Percentiles rank a stretch among this genome's conserved stretches.
phyloP scores from a whole-genome alignment of 345 rosid species.

The Turnera subulata region DNA sequence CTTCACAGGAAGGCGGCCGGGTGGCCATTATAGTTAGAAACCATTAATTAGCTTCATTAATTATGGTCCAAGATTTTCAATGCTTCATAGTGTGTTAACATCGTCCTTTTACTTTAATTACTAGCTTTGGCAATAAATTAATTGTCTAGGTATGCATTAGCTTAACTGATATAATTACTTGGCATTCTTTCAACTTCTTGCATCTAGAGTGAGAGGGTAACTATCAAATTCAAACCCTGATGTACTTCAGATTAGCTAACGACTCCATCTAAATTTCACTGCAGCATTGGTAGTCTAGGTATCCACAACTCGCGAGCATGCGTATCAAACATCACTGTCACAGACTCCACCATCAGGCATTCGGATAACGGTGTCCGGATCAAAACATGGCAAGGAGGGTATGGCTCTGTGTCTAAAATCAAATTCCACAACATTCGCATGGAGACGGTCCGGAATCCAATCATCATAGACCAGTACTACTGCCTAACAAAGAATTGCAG shows the following conservation, averaged over 20 bases:
- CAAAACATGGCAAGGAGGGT: constrained; percentile 44
- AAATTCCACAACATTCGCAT: constrained; percentile 29
- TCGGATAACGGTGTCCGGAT: constrained; percentile 35
- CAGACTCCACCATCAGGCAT: constrained; percentile 16
- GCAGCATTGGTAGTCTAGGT: constrained; percentile 42
- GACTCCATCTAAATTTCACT: not conserved
- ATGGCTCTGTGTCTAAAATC: constrained; percentile 22
- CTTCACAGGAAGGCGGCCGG: not conserved
- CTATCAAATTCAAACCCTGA: too few relatives aligned
- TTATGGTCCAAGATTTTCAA: not conserved
- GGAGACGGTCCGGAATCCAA: constrained; percentile 24
- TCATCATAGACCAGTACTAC: constrained; percentile 38
- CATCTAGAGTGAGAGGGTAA: too few relatives aligned
- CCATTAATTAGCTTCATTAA: not conserved
- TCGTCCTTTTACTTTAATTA: too few relatives aligned
- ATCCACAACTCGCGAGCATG: constrained; percentile 27
- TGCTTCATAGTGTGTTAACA: too few relatives aligned
- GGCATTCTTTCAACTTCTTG: too few relatives aligned
- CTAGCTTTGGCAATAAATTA: too few relatives aligned
- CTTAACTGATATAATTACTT: too few relatives aligned
- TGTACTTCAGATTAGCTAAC: too few relatives aligned
- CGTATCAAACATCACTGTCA: constrained; percentile 30
- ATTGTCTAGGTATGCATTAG: too few relatives aligned
- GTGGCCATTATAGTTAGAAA: too few relatives aligned
- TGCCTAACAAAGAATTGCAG: constrained; percentile 21